A percentile compares a stretch with the other conserved stretches of the same genome.
These are phyloP conservation scores for Phaeosphaeria sp. DNA, from an alignment of 2,329 filamentous ascomycete species.

Conservation along the genomic window DNA sequence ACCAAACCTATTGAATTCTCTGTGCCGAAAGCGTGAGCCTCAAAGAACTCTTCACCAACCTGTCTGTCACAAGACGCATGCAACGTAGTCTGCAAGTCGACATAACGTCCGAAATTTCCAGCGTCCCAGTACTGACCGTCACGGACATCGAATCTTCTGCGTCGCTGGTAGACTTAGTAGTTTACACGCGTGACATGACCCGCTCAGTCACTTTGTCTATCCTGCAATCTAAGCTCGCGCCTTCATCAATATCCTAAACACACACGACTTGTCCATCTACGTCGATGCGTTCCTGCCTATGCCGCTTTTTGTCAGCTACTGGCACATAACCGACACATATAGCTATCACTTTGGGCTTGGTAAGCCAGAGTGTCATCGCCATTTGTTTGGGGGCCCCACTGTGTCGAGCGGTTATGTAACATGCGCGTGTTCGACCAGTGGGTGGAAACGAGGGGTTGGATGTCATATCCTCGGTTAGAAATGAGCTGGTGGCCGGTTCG, in stretches of 20 bases:
- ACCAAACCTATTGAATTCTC: background rate
- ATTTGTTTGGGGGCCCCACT: conserved; percentile 1
- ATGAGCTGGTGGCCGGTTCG: background rate
- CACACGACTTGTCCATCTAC: background rate
- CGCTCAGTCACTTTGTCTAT: background rate
- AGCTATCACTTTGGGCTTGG: background rate
- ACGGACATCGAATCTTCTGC: background rate
- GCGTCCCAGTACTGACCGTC: background rate
- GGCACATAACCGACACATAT: background rate
- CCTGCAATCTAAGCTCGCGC: background rate
- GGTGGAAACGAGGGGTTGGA: conserved; percentile 3
- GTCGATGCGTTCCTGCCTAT: conserved; percentile 1
- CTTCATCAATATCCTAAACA: background rate
- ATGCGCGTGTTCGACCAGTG: conserved; percentile 1
- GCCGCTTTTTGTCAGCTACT: background rate
- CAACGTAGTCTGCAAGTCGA: conserved; percentile 7
- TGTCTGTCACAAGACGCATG: background rate
- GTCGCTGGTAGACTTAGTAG: background rate
- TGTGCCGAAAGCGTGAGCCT: conserved; percentile 3
- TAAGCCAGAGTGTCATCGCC: background rate
- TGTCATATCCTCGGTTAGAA: background rate
- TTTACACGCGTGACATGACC: background rate
- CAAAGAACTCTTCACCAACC: background rate
- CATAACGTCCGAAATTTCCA: background rate
- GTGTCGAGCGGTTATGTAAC: background rate